Conservation (phyloP, 345 rosid species). For the Eucalyptus tenuipes region DNA sequence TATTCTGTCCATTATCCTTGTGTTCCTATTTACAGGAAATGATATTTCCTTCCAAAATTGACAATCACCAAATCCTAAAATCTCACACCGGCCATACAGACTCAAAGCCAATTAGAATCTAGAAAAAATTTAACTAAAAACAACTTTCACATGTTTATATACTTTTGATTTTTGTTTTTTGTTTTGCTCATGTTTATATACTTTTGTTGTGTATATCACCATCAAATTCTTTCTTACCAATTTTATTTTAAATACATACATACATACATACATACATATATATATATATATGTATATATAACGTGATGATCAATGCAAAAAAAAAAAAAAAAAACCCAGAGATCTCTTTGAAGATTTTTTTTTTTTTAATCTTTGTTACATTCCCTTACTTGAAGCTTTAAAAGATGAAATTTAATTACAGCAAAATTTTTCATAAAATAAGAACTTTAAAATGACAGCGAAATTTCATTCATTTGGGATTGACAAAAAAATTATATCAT, state of each 20-base stretch:
- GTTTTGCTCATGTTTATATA: too few relatives aligned
- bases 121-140: neutral
- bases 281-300: too few relatives aligned
- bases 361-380: neutral
- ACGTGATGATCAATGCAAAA: neutral
- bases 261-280: too few relatives aligned
- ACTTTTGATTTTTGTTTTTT: too few relatives aligned
- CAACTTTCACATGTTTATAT: neutral
- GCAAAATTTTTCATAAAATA: neutral
- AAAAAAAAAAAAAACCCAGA: rapidly evolving
- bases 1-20: neutral
- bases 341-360: neutral
- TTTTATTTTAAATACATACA: too few relatives aligned
- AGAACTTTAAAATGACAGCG: neutral
- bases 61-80: neutral
- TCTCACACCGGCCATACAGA: neutral
- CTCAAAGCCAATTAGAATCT: neutral
- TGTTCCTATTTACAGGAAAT: neutral
- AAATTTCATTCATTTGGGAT: neutral
- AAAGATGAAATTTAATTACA: neutral
- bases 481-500: neutral
- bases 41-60: neutral
- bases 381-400: neutral
- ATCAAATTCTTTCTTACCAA: too few relatives aligned
- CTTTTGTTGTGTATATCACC: too few relatives aligned